Percentiles rank a stretch among this genome's conserved stretches.
These are phyloP conservation scores for Trypanosomatidae sp. DNA, from an alignment of 208 protist species.

Conservation along the genomic window DNA sequence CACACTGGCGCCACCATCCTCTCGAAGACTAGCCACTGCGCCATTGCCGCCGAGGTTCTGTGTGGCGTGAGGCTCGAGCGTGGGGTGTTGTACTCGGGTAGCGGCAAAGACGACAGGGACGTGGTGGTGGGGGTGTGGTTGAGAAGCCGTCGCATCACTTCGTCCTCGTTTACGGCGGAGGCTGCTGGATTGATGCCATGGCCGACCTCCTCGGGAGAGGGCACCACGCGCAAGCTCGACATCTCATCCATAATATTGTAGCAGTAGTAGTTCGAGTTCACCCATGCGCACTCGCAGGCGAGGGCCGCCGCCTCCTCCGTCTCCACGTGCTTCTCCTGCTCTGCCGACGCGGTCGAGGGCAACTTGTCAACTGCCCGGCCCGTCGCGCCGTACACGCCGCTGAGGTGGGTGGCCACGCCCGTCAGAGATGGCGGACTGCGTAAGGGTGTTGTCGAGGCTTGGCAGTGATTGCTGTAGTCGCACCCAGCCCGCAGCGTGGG, in stretches of 20 bases:
- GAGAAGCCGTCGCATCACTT: conserved; percentile 10
- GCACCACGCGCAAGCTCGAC: conserved; percentile 27
- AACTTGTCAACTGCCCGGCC: not conserved
- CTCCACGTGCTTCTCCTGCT: not conserved
- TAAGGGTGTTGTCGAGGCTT: conserved; percentile 4
- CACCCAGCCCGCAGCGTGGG: conserved; percentile 17
- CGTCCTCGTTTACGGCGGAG: conserved; percentile 8
- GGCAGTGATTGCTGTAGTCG: conserved; percentile 18
- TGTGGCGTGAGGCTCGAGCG: not conserved
- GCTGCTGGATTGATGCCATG: not conserved
- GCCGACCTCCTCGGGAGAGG: conserved; percentile 14
- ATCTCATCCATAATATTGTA: conserved; percentile 39
- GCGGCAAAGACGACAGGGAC: not conserved
- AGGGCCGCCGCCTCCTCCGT: conserved; percentile 27
- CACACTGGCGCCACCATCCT: not conserved
- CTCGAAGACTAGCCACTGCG: not conserved
- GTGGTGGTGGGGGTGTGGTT: conserved; percentile 5
- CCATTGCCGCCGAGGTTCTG: not conserved
- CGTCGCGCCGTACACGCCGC: conserved; percentile 5
- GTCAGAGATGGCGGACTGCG: not conserved
- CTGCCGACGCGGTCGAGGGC: not conserved
- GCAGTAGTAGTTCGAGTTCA: conserved; percentile 36
- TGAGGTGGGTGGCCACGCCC: not conserved
- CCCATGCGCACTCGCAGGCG: conserved; percentile 33
- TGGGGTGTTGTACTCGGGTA: not conserved